phyloP scores from a whole-genome alignment of 139 green algal species.

The Chlamydomonas eustigma region DNA sequence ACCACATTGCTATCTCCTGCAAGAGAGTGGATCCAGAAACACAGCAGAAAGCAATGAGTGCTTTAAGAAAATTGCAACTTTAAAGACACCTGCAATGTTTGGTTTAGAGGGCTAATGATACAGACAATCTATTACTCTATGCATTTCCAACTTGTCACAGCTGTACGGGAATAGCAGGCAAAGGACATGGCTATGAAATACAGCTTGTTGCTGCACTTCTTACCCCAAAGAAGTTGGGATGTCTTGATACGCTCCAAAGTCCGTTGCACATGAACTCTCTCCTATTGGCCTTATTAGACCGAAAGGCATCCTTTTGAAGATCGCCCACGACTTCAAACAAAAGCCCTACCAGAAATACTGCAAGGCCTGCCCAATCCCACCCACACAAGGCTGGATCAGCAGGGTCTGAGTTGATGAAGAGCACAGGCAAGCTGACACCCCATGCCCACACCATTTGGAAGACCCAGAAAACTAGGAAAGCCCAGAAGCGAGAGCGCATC shows the following conservation, averaged over 20 bases:
- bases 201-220: too few species aligned
- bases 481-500: not conserved
- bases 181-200: too few species aligned
- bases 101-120: too few species aligned
- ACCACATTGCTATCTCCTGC: slow-evolving; percentile 2
- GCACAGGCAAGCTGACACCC: not conserved
- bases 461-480: not conserved
- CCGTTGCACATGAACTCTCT: not conserved
- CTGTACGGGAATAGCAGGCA: too few species aligned
- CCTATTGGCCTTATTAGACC: not conserved
- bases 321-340: not conserved
- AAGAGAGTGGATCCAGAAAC: too few species aligned
- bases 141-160: too few species aligned
- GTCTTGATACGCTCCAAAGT: not conserved
- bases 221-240: not conserved
- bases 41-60: too few species aligned
- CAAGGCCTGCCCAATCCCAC: not conserved
- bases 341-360: not conserved
- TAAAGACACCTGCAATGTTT: too few species aligned
- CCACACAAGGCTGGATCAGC: not conserved
- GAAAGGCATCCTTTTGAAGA: not conserved
- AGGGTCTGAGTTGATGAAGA: not conserved
- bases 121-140: too few species aligned
- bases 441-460: not conserved
- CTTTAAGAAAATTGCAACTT: too few species aligned